Evolutionary conservation across 2,329 filamentous ascomycete genomes (phyloP).

Genomic region (Fusarium chuoi): DNA sequence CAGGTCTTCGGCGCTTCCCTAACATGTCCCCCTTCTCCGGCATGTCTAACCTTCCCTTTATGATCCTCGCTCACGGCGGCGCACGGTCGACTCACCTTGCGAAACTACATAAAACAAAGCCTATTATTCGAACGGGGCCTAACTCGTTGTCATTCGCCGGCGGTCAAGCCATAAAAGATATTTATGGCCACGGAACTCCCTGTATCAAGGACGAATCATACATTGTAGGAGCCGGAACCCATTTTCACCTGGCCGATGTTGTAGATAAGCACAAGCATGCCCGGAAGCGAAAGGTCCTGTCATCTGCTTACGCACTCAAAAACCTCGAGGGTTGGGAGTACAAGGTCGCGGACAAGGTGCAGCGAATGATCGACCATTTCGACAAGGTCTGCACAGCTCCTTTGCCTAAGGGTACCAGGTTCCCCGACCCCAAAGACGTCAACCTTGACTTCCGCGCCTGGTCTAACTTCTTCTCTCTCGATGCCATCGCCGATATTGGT

Average conservation of each 20-base stretch:
- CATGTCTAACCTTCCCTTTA: slow-evolving; percentile 23
- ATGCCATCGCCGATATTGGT: slow-evolving; percentile 67
- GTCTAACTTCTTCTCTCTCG: slow-evolving; percentile 65
- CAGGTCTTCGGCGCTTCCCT: slow-evolving; percentile 24
- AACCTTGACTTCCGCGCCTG: slow-evolving; percentile 61
- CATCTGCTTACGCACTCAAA: slow-evolving; percentile 62
- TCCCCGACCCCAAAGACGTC: slow-evolving; percentile 51
- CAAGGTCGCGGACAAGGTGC: slow-evolving; percentile 64
- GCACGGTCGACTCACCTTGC: slow-evolving; percentile 48
- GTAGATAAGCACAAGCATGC: slow-evolving; percentile 63
- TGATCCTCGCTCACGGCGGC: slow-evolving; percentile 25
- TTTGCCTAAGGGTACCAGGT: slow-evolving; percentile 40
- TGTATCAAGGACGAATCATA: slow-evolving; percentile 62
- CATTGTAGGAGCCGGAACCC: slow-evolving; percentile 55
- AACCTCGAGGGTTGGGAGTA: slow-evolving; percentile 65
- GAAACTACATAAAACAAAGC: slow-evolving; percentile 57
- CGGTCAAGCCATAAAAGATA: slow-evolving; percentile 42
- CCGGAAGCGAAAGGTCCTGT: slow-evolving; percentile 61
- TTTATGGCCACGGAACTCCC: slow-evolving; percentile 59
- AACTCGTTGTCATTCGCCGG: slow-evolving; percentile 41
- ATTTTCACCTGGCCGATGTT: slow-evolving; percentile 63
- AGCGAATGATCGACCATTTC: slow-evolving; percentile 56
- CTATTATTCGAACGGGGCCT: slow-evolving; percentile 42
- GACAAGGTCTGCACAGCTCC: slow-evolving; percentile 55
- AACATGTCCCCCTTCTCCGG: slow-evolving; percentile 37